Evolutionary conservation across 2,329 filamentous ascomycete genomes (phyloP).

Genomic region (Fusarium nodosum): DNA sequence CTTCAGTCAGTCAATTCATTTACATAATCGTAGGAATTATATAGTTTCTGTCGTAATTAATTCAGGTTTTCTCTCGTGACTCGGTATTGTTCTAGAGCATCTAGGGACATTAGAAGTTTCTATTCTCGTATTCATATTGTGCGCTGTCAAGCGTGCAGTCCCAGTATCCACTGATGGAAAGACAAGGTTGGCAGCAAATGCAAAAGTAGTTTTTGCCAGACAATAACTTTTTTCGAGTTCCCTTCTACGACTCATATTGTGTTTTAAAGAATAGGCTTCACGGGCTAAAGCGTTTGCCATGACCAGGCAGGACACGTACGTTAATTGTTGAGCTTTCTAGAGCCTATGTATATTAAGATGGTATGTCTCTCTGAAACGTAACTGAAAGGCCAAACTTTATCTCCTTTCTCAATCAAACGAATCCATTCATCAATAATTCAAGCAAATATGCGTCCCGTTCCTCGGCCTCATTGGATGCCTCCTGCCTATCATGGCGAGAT

Average conservation of each 20-base stretch:
- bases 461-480: neutral
- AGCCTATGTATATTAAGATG: neutral
- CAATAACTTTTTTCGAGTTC: neutral
- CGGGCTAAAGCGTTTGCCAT: neutral
- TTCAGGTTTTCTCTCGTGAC: neutral
- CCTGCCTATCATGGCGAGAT: neutral
- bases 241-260: no score
- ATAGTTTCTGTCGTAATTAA: neutral
- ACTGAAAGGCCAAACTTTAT: neutral
- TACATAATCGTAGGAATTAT: neutral
- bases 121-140: constrained; percentile 17
- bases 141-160: constrained; percentile 5
- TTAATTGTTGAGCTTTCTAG: neutral
- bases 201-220: neutral
- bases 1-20: neutral
- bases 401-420: rapidly evolving
- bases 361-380: neutral
- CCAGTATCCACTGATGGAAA: constrained; percentile 6
- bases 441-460: constrained; percentile 19
- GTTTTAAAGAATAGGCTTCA: neutral
- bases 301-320: neutral
- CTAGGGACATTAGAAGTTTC: neutral
- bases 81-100: neutral
- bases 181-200: constrained; percentile 8
- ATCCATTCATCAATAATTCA: neutral